Percentiles rank a stretch among this genome's conserved stretches.
Conservation (phyloP, 2,329 filamentous ascomycete species). For the Colletotrichum incanum region DNA sequence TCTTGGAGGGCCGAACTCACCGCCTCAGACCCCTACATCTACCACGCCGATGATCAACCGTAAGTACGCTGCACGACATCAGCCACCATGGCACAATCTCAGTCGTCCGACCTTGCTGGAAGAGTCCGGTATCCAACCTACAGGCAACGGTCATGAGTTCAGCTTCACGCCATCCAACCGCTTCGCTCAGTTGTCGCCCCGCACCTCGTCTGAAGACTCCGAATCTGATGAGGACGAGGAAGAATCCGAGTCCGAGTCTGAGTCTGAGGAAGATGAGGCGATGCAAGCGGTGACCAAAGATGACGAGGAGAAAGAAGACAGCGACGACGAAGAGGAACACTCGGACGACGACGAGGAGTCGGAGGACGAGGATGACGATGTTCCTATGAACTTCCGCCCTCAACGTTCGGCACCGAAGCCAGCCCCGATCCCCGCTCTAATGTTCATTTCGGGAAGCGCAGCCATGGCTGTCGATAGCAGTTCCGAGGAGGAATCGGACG, state of each 20-base stretch:
- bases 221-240: slow-evolving; percentile 38
- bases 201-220: slow-evolving; percentile 50
- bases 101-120: slow-evolving; percentile 50
- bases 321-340: slow-evolving; percentile 24
- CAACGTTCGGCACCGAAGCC: slow-evolving; percentile 31
- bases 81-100: slow-evolving; percentile 52
- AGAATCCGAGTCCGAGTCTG: slow-evolving; percentile 25
- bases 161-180: slow-evolving; percentile 52
- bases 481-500: slow-evolving; percentile 34
- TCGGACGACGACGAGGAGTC: not conserved
- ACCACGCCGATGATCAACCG: slow-evolving; percentile 53
- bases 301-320: slow-evolving; percentile 32
- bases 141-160: slow-evolving; percentile 60
- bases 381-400: slow-evolving; percentile 21
- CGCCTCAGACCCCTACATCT: slow-evolving; percentile 63
- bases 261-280: slow-evolving; percentile 9
- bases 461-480: slow-evolving; percentile 25
- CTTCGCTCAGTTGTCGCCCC: slow-evolving; percentile 51
- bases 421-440: slow-evolving; percentile 27
- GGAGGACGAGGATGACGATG: slow-evolving; percentile 33
- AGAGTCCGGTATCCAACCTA: slow-evolving; percentile 60
- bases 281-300: not conserved
- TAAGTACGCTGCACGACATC: slow-evolving; percentile 51
- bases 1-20: slow-evolving; percentile 60
- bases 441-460: not conserved